phyloP scores from a whole-genome alignment of 345 rosid genomes.

The Syzygium jambos region DNA sequence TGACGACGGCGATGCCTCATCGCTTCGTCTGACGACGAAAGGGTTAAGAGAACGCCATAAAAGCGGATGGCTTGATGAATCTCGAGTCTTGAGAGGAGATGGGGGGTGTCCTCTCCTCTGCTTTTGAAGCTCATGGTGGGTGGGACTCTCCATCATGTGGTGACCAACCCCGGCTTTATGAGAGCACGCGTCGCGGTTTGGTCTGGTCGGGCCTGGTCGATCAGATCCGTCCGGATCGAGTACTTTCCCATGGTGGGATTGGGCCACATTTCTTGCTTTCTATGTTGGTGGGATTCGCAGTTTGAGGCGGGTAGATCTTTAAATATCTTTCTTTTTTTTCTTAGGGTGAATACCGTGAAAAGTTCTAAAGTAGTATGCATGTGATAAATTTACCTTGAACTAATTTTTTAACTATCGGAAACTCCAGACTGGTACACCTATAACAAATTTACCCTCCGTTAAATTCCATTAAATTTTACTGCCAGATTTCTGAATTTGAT shows the following conservation, averaged over 20 bases:
- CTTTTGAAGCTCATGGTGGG: neutral
- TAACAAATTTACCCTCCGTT: no score
- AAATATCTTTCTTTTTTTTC: neutral
- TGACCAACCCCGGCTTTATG: neutral
- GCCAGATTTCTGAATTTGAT: no score
- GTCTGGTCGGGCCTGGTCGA: no score
- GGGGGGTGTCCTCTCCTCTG: neutral
- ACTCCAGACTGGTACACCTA: no score
- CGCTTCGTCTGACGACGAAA: neutral
- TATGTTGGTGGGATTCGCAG: rapidly evolving
- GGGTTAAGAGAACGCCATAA: rapidly evolving
- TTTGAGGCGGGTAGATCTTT: neutral
- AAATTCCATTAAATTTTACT: no score
- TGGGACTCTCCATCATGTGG: neutral
- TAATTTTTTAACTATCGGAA: no score
- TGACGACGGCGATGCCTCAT: neutral
- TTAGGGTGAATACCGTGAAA: no score
- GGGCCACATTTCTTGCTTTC: neutral
- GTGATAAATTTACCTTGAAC: no score
- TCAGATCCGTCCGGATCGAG: neutral
- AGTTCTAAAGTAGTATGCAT: no score
- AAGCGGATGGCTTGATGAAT: neutral
- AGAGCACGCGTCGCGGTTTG: neutral
- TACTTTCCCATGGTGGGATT: no score
- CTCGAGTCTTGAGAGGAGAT: neutral